Evolutionary conservation across 352 stramenopile genomes (phyloP), one percentile per base, ranked within the genome.

Genomic region (Globisporangium barbulae): DNA sequence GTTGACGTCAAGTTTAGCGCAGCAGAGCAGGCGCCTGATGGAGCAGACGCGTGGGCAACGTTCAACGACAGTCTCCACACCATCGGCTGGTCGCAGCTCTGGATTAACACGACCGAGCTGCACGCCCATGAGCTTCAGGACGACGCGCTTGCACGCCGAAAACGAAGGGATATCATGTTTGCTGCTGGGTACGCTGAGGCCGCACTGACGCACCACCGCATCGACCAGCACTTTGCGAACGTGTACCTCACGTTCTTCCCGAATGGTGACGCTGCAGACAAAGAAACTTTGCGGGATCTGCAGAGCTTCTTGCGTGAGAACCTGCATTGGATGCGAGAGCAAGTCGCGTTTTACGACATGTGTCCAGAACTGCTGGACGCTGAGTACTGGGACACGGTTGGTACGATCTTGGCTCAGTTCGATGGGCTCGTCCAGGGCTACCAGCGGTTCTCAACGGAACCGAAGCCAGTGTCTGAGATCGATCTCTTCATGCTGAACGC

Each of bases 171-270:
- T 42, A 71, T 75, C 47, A 76, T 85, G 65, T 88, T 74, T 41
- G 81, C 81, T 10, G 81, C 78, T 4, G 81, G 81, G 0, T 91
- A 84, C 47, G 72, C 77, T 0, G 79, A 91, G 59, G 81, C 75
- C 1, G 63, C 75, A 31, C 64, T 91, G 19, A 91, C 79, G 2
- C 78, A 88, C 48, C 74, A 74, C n/a, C 78, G 78, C 21, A 91
- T 91, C 49, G 74, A 86, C 63, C 57, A 88, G 56, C 81, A 91
- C 62, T 89, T 79, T 53, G 61, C 62, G 54, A 88, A 89, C 52
- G 74, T 84, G 15, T 78, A 75, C 39, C 25, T 68, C 12, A 77
- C 75, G 58, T 81, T 88, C 70, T 87, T 83, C 59, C 67, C 67
- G 17, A 75, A 67, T n/a, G 61, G 62, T 28, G 68, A 79, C 39